Base-by-base conservation (phyloP, 2,329 filamentous ascomycete species). In the Hansfordia pulvinata region DNA sequence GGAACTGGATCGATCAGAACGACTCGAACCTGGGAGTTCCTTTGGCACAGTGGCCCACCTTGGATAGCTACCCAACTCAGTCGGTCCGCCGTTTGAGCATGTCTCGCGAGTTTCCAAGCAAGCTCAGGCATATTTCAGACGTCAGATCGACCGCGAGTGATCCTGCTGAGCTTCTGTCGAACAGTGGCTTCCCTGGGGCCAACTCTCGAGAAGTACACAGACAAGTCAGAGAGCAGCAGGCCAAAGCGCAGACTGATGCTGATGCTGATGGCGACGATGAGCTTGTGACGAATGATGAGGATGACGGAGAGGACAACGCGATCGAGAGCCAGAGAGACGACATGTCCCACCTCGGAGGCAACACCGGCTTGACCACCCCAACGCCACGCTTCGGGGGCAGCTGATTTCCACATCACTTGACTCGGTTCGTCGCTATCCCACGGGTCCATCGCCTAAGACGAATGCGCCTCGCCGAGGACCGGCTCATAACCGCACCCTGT, bases 211-310 rank as follows among this genome's bases (percentile, higher is more conserved):
- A 44, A 37, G 46, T 37, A 14, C 38, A 44, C 37, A 40, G 32
- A 36, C 47, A 51, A 15, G 54, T 50, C 19, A 54, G 69, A 47
- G 57, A 62, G 37, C 48, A 50, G 36, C 58, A 48, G 42, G 22
- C 64, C 56, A 42, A 58, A 14, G 55, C 61, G 26, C 65, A 64
- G 36, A 64, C 69, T 23, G 74, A 85, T 31, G 85, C 81, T 0
- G 83, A 90, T 42, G 82, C 76, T 6, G 84, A 93, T 44, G 83
- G 84, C 1, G 86, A 94, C 41, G 86, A 93, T 41, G 86, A 94
- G 49, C 59, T 86, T n/a, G 67, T 81, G 9, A 86, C 80, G 4
- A 81, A 85, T 30, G 80, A 84, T 30, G 79, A 86, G 30, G 72
- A 75, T 17, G 67, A 76, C 21, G 68, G 70, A 29, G 63, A 72